Evolutionary conservation across 1,284 basidiomycete genomes (phyloP).

Genomic region (Xerocomus nothofagi): DNA sequence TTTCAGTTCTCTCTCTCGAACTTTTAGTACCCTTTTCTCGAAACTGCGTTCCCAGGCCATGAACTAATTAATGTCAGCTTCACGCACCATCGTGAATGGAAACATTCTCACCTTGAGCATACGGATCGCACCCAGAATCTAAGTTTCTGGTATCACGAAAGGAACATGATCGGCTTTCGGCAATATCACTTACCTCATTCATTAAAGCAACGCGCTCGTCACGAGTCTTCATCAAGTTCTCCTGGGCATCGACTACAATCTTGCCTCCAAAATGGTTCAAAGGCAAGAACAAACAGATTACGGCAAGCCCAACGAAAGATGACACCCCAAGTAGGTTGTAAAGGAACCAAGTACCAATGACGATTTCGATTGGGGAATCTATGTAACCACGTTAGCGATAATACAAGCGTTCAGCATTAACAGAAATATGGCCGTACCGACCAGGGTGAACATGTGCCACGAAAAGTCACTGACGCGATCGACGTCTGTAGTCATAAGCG

Average conservation of each 20-base stretch:
- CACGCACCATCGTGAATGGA: not conserved
- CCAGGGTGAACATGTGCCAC: conserved; percentile 72
- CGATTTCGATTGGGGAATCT: conserved; percentile 87
- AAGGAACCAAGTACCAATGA: conserved; percentile 78
- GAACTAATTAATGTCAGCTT: conserved; percentile 51
- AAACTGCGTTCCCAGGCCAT: conserved; percentile 96
- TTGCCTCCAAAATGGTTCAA: conserved; percentile 87
- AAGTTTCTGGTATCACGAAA: conserved; percentile 3
- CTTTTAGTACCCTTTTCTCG: conserved; percentile 70
- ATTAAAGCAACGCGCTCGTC: conserved; percentile 89
- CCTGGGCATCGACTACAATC: conserved; percentile 80
- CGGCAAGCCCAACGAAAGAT: conserved; percentile 78
- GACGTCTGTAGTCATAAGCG: conserved; percentile 70
- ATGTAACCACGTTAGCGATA: conserved; percentile 19
- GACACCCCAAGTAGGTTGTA: conserved; percentile 81
- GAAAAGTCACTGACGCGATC: conserved; percentile 86
- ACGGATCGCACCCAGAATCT: conserved; percentile 85
- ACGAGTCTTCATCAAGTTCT: conserved; percentile 88
- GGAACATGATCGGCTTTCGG: not conserved
- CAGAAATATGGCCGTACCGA: conserved; percentile 42
- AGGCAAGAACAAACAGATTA: conserved; percentile 82
- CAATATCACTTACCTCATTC: conserved; percentile 67
- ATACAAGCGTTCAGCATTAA: not conserved
- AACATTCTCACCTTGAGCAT: conserved; percentile 74
- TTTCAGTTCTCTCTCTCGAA: conserved; percentile 78